Conservation (phyloP, 306 rosid species). For the Castanea mollissima region DNA sequence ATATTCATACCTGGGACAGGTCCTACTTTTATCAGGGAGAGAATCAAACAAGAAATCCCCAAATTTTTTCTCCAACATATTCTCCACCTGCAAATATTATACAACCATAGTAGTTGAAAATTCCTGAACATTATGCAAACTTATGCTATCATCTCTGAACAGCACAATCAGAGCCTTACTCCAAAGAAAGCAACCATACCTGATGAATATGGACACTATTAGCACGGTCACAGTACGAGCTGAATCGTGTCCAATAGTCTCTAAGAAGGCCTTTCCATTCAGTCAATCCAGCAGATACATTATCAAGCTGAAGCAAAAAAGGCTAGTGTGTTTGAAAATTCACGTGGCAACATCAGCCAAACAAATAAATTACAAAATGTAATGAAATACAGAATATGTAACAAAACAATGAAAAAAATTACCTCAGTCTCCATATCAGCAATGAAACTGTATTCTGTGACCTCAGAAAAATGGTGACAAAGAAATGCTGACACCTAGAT, state of each 20-base stretch:
- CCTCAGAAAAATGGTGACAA: slow-evolving; percentile 84
- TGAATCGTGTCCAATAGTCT: slow-evolving; percentile 96
- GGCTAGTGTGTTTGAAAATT: slow-evolving; percentile 1
- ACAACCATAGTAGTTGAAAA: slow-evolving; percentile 13
- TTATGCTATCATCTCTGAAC: background rate
- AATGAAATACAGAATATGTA: background rate
- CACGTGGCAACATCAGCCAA: background rate
- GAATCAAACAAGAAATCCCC: slow-evolving; percentile 65
- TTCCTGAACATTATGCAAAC: background rate
- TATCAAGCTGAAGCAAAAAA: slow-evolving; percentile 73
- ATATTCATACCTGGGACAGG: slow-evolving; percentile 73
- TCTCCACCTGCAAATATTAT: slow-evolving; percentile 71
- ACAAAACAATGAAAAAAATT: slow-evolving; percentile 1
- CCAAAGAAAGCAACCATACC: slow-evolving; percentile 40
- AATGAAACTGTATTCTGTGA: slow-evolving; percentile 89
- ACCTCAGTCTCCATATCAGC: slow-evolving; percentile 99
- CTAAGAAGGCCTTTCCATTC: slow-evolving; percentile 97
- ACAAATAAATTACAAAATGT: background rate
- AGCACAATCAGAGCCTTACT: slow-evolving; percentile 6
- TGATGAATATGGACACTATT: slow-evolving; percentile 76
- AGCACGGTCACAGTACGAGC: slow-evolving; percentile 71
- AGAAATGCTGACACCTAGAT: slow-evolving; percentile 94
- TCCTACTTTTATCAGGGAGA: slow-evolving; percentile 60
- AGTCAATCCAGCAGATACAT: slow-evolving; percentile 92
- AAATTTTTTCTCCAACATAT: slow-evolving; percentile 92